These are phyloP conservation scores for Sporisorium reilianum DNA, from an alignment of 1,284 basidiomycete species.

Conservation along the genomic window DNA sequence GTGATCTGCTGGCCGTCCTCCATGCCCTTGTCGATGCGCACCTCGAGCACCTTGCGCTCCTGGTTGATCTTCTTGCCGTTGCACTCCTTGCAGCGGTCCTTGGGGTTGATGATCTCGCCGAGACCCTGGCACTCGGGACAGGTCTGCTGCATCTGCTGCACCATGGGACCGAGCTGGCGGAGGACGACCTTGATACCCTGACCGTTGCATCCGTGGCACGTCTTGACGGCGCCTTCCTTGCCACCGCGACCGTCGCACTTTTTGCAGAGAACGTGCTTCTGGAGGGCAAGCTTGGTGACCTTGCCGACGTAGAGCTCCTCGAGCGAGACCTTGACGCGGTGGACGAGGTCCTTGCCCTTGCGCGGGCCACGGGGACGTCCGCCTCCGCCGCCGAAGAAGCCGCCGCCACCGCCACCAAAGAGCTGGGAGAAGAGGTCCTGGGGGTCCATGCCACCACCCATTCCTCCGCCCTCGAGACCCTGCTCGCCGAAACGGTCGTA, in stretches of 20 bases:
- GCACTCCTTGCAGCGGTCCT: conserved; percentile 93
- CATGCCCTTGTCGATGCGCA: conserved; percentile 99
- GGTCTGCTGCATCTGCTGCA: conserved; percentile 96
- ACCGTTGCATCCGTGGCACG: conserved; percentile 84
- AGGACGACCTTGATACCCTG: conserved; percentile 91
- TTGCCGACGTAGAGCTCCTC: conserved; percentile 99
- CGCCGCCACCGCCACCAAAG: conserved; percentile 80
- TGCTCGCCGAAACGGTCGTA: conserved; percentile 96
- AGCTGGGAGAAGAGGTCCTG: conserved; percentile 98
- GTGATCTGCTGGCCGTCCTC: conserved; percentile 95
- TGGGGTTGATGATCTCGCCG: conserved; percentile 93
- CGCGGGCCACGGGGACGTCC: conserved; percentile 82
- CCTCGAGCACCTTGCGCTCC: conserved; percentile 98
- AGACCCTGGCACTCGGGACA: conserved; percentile 92
- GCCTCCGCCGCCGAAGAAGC: conserved; percentile 75
- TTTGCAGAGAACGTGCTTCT: conserved; percentile 91
- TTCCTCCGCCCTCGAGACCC: conserved; percentile 77
- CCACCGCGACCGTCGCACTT: conserved; percentile 97
- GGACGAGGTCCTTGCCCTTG: conserved; percentile 97
- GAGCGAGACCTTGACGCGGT: conserved; percentile 93
- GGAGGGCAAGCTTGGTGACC: conserved; percentile 95
- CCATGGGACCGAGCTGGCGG: conserved; percentile 98
- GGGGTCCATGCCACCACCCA: conserved; percentile 91
- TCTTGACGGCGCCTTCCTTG: conserved; percentile 92
- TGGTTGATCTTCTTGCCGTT: conserved; percentile 94